Evolutionary conservation across 2,329 filamentous ascomycete species (phyloP), one percentile per base, ranked within the genome.

Genomic region (Endothia cerciana): DNA sequence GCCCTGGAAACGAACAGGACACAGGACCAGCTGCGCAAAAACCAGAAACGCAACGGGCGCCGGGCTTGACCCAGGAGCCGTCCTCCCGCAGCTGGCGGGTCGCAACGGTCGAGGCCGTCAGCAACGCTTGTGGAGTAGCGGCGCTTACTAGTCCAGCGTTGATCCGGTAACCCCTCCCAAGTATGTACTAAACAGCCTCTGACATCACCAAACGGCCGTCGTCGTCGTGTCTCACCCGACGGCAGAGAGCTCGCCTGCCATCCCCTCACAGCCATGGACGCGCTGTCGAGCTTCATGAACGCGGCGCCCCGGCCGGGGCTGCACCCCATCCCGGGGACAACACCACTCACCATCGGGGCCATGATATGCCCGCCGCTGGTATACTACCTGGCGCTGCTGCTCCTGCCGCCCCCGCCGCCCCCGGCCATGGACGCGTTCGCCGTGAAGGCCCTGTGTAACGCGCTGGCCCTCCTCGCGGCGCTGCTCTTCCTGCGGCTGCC

Each of bases 401-500:
- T 80, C 53, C 73, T 81, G 17, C 76, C 78, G 10, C 77, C 78
- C 3, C 71, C 77, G 2, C 77, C 78, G 8, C 77, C 78, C 2
- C 74, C 73, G n/a, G 67, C 70, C 2, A 70, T 78, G 17, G 72
- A 77, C 17, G 73, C 72, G 0, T 51, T 70, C 2, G 66, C 72
- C 6, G 66, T 77, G 33, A 73, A 72, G 43, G 33, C 73, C 11
- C 68, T 79, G n/a, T 74, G 78, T 2, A 79, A 77, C 58, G 60
- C 70, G 1, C 74, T 81, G 41, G 79, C 79, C 1, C 63, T 77
- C 3, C 59, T 72, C 15, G 75, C 79, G 2, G 77, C 75, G 0
- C 68, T 76, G 25, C 73, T 81, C 11, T 81, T 81, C 71, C 75
- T 81, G 59, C 74, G 78, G 6, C 69, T 81, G 17, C 78, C 79